These are phyloP conservation scores for Tephrocybe rancida DNA, from an alignment of 768 basidiomycete species.

Conservation along the genomic window DNA sequence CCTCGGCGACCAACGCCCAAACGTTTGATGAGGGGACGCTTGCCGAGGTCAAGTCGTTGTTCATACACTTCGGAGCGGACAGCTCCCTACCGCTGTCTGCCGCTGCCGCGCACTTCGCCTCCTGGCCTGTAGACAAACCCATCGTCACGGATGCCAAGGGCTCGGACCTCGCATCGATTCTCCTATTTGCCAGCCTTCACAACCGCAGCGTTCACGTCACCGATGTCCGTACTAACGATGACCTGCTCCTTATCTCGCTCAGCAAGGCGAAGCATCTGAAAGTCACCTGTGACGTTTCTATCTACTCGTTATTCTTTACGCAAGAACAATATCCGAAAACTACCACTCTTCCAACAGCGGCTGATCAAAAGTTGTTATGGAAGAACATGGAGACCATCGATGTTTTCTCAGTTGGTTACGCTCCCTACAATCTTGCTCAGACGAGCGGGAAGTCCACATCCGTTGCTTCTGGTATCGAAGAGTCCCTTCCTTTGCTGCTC, in stretches of 20 bases:
- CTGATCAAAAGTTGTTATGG: conserved; percentile 88
- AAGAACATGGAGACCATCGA: conserved; percentile 82
- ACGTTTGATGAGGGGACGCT: conserved; percentile 72
- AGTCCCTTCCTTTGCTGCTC: conserved; percentile 85
- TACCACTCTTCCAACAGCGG: conserved; percentile 64
- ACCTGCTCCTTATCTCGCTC: conserved; percentile 86
- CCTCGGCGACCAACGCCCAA: conserved; percentile 66
- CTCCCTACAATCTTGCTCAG: conserved; percentile 74
- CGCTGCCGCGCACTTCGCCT: conserved; percentile 84
- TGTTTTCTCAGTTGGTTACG: conserved; percentile 85
- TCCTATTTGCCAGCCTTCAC: conserved; percentile 93
- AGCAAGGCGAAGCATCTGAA: conserved; percentile 94
- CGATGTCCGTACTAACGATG: conserved; percentile 84
- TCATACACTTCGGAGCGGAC: conserved; percentile 71
- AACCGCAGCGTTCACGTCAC: conserved; percentile 88
- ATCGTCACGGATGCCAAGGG: conserved; percentile 93
- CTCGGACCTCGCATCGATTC: conserved; percentile 88
- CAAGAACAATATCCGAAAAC: conserved; percentile 71
- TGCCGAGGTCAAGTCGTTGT: conserved; percentile 83
- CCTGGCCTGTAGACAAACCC: conserved; percentile 91
- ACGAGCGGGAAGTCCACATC: conserved; percentile 64
- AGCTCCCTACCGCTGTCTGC: conserved; percentile 63
- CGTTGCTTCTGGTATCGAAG: conserved; percentile 80
- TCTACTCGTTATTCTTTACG: conserved; percentile 90
- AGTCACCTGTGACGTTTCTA: conserved; percentile 94